Percentiles rank a stretch among this genome's conserved stretches.
Conservation (phyloP, 345 rosid species). For the Limnanthes douglasii region DNA sequence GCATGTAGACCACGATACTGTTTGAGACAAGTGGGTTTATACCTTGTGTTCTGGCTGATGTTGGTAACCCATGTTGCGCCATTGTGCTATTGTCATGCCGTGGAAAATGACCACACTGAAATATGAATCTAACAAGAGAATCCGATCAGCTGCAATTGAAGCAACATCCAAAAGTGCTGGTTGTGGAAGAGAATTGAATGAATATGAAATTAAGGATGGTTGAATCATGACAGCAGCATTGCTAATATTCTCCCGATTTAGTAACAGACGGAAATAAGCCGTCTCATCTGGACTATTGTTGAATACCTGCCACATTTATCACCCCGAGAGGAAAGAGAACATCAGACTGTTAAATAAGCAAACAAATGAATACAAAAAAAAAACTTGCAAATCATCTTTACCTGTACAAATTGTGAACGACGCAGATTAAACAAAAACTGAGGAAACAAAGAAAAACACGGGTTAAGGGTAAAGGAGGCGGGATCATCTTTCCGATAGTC, state of each 20-base stretch:
- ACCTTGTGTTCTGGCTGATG: constrained; percentile 91
- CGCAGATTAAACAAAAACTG: constrained; percentile 96
- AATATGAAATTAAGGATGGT: constrained; percentile 84
- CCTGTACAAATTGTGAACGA: constrained; percentile 98
- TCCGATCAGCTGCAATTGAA: constrained; percentile 83
- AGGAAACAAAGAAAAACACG: constrained; percentile 92
- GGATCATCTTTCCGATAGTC: constrained; percentile 98
- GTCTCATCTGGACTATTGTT: constrained; percentile 87
- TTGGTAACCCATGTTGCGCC: constrained; percentile 97
- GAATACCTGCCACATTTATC: constrained; percentile 36
- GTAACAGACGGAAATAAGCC: constrained; percentile 66
- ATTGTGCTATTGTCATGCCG: constrained; percentile 98
- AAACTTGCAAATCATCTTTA: constrained; percentile 7
- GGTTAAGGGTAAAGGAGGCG: constrained; percentile 76
- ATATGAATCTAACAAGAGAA: constrained; percentile 87
- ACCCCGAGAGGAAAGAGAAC: constrained; percentile 1
- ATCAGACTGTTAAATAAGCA: not conserved
- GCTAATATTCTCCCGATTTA: constrained; percentile 62
- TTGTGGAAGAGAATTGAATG: constrained; percentile 71
- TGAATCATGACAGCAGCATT: constrained; percentile 93
- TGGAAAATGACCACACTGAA: constrained; percentile 89
- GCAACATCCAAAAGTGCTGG: constrained; percentile 95
- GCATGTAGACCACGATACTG: too few relatives aligned
- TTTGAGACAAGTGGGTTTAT: too few relatives aligned
- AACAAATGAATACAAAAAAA: not conserved